phyloP scores from a whole-genome alignment of 768 basidiomycete genomes.

The Tylopilus plumbeoviolaceoides region DNA sequence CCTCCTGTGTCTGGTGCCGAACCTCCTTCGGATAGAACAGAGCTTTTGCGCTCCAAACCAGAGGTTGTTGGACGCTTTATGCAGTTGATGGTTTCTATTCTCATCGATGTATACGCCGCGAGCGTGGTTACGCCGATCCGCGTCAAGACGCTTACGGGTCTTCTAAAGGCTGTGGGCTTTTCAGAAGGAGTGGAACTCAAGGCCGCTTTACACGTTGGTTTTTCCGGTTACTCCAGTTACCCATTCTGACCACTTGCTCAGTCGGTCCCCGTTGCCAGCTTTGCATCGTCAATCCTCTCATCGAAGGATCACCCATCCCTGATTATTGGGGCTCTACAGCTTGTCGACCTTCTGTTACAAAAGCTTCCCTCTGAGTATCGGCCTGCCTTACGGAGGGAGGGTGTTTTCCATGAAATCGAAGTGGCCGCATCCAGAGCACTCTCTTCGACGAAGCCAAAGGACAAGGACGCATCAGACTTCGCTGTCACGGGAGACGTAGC shows the following conservation, averaged over 20 bases:
- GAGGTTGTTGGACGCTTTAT: slow-evolving; percentile 82
- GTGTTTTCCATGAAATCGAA: slow-evolving; percentile 94
- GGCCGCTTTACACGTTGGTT: slow-evolving; percentile 69
- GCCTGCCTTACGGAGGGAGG: slow-evolving; percentile 89
- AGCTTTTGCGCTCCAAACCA: slow-evolving; percentile 70
- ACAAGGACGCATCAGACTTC: slow-evolving; percentile 33
- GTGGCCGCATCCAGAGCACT: slow-evolving; percentile 62
- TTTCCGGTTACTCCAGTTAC: slow-evolving; percentile 1
- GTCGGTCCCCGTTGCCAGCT: slow-evolving; percentile 94
- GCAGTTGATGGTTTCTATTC: slow-evolving; percentile 84
- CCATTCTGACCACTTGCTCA: slow-evolving; percentile 29
- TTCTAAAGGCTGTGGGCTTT: slow-evolving; percentile 91
- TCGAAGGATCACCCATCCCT: slow-evolving; percentile 86
- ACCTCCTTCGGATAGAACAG: slow-evolving; percentile 53
- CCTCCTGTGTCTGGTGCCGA: slow-evolving; percentile 32
- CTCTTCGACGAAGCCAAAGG: slow-evolving; percentile 49
- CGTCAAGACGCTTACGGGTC: slow-evolving; percentile 80
- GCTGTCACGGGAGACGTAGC: slow-evolving; percentile 35
- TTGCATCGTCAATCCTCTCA: slow-evolving; percentile 90
- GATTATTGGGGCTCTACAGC: slow-evolving; percentile 84
- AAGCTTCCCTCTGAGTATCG: slow-evolving; percentile 85
- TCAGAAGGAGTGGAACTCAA: slow-evolving; percentile 73
- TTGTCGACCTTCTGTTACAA: slow-evolving; percentile 84
- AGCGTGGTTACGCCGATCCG: slow-evolving; percentile 87
- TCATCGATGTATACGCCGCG: slow-evolving; percentile 99